Percentiles rank a stretch among this genome's conserved stretches.
These are phyloP conservation scores for Xylariomycetidae sp. DNA, from an alignment of 2,329 filamentous ascomycete species.

Conservation along the genomic window DNA sequence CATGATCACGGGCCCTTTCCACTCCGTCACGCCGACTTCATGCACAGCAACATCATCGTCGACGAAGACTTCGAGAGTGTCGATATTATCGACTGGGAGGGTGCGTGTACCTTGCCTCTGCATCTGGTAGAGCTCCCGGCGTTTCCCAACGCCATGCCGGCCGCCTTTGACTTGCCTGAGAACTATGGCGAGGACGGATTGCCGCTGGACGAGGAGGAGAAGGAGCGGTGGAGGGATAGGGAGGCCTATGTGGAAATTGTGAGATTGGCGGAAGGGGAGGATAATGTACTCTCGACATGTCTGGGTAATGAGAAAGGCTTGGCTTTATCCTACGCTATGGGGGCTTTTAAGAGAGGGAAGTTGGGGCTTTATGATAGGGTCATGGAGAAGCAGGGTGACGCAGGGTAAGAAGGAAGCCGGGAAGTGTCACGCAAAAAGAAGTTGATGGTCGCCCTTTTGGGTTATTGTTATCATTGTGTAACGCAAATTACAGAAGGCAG, in stretches of 20 bases:
- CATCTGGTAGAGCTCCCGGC: conserved; percentile 17
- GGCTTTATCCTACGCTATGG: conserved; percentile 5
- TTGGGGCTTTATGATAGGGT: conserved; percentile 6
- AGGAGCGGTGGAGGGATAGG: conserved; percentile 4
- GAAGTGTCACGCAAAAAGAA: no score
- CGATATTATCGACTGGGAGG: conserved; percentile 29
- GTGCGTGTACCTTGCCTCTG: conserved; percentile 19
- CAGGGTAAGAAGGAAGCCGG: no score
- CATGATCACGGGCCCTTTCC: conserved; percentile 29
- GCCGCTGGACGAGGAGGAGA: conserved; percentile 5
- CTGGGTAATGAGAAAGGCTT: conserved; percentile 2
- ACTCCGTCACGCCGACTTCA: conserved; percentile 26
- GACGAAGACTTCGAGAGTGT: conserved; percentile 19
- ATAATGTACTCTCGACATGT: conserved; percentile 5
- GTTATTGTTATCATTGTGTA: no score
- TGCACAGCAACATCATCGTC: conserved; percentile 28
- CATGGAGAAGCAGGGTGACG: conserved; percentile 3
- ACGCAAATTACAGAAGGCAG: no score
- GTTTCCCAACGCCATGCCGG: conserved; percentile 15
- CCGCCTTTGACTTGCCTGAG: conserved; percentile 4
- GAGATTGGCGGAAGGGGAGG: conserved; percentile 2
- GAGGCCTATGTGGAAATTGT: conserved; percentile 6
- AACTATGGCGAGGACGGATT: conserved; percentile 5
- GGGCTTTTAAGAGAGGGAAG: conserved; percentile 5
- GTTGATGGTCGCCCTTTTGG: no score